Conservation (phyloP, 1,284 basidiomycete species). For the Thelephora terrestris region DNA sequence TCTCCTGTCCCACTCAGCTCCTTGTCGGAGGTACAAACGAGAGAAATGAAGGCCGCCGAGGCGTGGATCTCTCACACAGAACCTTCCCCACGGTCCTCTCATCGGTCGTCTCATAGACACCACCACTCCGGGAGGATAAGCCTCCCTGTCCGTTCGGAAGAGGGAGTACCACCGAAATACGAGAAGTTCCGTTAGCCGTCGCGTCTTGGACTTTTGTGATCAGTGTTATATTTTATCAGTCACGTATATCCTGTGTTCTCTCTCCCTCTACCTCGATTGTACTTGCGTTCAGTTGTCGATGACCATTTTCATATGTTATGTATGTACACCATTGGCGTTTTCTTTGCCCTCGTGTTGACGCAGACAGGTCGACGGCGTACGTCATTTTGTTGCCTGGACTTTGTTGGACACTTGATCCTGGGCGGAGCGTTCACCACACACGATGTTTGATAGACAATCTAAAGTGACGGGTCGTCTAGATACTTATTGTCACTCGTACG, state of each 20-base stretch:
- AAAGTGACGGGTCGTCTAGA: too few relatives aligned
- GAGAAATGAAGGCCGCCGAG: conserved; percentile 49
- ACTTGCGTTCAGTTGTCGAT: neutral
- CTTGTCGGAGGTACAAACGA: conserved; percentile 38
- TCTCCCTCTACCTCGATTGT: neutral
- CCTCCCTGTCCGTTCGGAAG: conserved; percentile 33
- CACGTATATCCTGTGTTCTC: neutral
- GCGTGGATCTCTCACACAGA: conserved; percentile 42
- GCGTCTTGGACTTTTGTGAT: neutral
- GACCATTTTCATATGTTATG: neutral
- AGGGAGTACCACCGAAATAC: conserved; percentile 32
- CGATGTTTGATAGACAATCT: too few relatives aligned
- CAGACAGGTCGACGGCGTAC: too few relatives aligned
- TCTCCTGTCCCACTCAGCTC: conserved; percentile 52
- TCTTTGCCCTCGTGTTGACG: too few relatives aligned
- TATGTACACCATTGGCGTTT: neutral
- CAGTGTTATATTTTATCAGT: neutral
- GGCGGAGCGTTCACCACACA: too few relatives aligned
- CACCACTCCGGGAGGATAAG: conserved; percentile 31
- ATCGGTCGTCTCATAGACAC: conserved; percentile 17
- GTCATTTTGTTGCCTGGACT: too few relatives aligned
- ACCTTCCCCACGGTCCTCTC: conserved; percentile 22
- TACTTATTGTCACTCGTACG: too few relatives aligned
- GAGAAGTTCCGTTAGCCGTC: conserved; percentile 14
- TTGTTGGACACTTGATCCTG: too few relatives aligned